These are phyloP conservation scores for Limtongia smithiae DNA, from an alignment of 805 yeast genomes.

Conservation along the genomic window DNA sequence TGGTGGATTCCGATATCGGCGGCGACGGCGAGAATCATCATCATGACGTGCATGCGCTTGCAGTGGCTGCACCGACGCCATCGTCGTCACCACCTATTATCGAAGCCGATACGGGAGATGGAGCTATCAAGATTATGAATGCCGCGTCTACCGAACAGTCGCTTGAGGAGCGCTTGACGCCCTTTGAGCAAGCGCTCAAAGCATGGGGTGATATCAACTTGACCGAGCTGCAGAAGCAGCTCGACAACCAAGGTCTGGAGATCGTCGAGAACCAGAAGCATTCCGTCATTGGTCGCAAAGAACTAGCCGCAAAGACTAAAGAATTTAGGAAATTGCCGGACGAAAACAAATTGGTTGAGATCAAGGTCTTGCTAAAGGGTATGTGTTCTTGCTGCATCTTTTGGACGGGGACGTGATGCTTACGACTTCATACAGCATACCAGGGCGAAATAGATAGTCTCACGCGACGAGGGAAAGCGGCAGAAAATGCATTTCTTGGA, in stretches of 20 bases:
- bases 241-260: conserved; percentile 72
- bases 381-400: not conserved
- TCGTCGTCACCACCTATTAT: no score
- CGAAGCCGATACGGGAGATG: no score
- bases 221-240: conserved; percentile 60
- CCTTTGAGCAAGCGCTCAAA: conserved; percentile 31
- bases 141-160: not conserved
- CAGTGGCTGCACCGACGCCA: no score
- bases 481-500: conserved; percentile 70
- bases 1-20: no score
- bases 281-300: conserved; percentile 68
- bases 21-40: no score
- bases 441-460: conserved; percentile 84
- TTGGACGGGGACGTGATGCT: not conserved
- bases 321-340: conserved; percentile 70
- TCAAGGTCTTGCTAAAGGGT: conserved; percentile 60
- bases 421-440: conserved; percentile 45
- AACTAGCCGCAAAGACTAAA: conserved; percentile 79
- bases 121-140: no score
- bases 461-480: conserved; percentile 69
- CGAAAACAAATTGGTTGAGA: conserved; percentile 59
- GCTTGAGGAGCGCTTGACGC: conserved; percentile 20
- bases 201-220: conserved; percentile 54
- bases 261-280: conserved; percentile 66
- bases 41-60: no score